phyloP scores from a whole-genome alignment of 2,329 filamentous ascomycete genomes.

The Dryadomyces quercus-mongolicae region DNA sequence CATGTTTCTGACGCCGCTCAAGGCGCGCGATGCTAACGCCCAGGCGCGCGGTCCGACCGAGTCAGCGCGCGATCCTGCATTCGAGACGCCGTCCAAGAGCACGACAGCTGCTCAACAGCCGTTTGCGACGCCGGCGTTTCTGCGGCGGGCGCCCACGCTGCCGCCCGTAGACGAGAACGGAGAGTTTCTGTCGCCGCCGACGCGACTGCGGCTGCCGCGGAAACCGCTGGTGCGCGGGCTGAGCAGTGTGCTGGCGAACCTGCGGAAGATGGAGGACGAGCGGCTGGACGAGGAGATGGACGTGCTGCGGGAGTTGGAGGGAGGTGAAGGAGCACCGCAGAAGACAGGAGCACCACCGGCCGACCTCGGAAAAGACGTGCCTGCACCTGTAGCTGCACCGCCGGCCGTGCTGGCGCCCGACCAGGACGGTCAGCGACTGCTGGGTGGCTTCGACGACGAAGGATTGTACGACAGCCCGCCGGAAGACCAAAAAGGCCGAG shows the following conservation, averaged over 20 bases:
- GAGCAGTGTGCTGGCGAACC: constrained; percentile 59
- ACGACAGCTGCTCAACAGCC: constrained; percentile 34
- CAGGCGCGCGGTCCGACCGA: background rate
- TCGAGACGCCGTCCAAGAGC: constrained; percentile 5
- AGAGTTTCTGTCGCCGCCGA: constrained; percentile 29
- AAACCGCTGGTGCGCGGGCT: constrained; percentile 57
- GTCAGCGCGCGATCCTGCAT: background rate
- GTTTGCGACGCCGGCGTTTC: constrained; percentile 60
- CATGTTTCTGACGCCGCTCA: constrained; percentile 51
- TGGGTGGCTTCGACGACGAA: constrained; percentile 55
- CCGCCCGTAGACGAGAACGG: constrained; percentile 44
- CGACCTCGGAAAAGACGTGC: background rate
- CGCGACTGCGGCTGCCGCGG: constrained; percentile 39
- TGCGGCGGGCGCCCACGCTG: constrained; percentile 38
- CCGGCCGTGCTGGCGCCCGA: background rate
- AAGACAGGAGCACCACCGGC: constrained; percentile 8
- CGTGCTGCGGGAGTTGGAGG: constrained; percentile 59
- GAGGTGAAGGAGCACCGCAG: constrained; percentile 5
- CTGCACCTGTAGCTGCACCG: background rate
- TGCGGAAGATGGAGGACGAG: constrained; percentile 60
- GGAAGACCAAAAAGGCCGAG: constrained; percentile 32
- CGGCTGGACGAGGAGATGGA: constrained; percentile 62
- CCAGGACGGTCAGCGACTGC: constrained; percentile 22
- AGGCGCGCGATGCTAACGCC: constrained; percentile 30
- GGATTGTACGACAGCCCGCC: constrained; percentile 40